Evolutionary conservation across 805 yeast genomes (phyloP).

Genomic region (Candida tibetensis): DNA sequence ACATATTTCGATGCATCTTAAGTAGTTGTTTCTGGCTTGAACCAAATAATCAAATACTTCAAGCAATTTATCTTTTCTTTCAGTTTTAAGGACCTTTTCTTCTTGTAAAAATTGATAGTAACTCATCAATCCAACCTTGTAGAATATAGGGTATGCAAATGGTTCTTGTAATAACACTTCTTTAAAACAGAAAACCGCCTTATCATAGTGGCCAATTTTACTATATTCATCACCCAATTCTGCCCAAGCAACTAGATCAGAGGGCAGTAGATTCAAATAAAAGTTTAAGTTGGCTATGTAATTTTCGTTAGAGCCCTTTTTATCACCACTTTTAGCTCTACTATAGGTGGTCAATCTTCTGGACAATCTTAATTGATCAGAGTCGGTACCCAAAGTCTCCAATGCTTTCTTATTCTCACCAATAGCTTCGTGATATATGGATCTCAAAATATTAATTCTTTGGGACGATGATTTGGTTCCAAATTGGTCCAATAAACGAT

Average conservation of each 20-base stretch:
- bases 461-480: constrained; percentile 50
- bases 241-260: constrained; percentile 76
- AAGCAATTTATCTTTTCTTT: constrained; percentile 29
- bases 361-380: constrained; percentile 36
- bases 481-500: constrained; percentile 65
- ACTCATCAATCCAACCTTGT: constrained; percentile 51
- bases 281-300: constrained; percentile 56
- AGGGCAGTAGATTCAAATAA: constrained; percentile 62
- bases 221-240: constrained; percentile 70
- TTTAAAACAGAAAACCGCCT: constrained; percentile 63
- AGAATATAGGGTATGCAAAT: constrained; percentile 62
- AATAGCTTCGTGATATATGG: constrained; percentile 56
- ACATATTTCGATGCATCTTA: constrained; percentile 75
- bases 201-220: constrained; percentile 57
- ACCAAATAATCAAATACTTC: constrained; percentile 23
- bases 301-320: constrained; percentile 18
- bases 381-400: constrained; percentile 23
- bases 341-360: constrained; percentile 37
- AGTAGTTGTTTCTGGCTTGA: constrained; percentile 46
- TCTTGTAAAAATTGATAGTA: constrained; percentile 31
- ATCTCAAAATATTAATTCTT: constrained; percentile 52
- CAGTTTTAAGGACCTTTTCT: constrained; percentile 10
- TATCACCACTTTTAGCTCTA: constrained; percentile 16
- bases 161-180: constrained; percentile 72
- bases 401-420: constrained; percentile 34